A percentile compares a stretch with the other conserved stretches of the same genome.
Conservation (phyloP, 2,329 filamentous ascomycete species). For the Knufia fluminis region DNA sequence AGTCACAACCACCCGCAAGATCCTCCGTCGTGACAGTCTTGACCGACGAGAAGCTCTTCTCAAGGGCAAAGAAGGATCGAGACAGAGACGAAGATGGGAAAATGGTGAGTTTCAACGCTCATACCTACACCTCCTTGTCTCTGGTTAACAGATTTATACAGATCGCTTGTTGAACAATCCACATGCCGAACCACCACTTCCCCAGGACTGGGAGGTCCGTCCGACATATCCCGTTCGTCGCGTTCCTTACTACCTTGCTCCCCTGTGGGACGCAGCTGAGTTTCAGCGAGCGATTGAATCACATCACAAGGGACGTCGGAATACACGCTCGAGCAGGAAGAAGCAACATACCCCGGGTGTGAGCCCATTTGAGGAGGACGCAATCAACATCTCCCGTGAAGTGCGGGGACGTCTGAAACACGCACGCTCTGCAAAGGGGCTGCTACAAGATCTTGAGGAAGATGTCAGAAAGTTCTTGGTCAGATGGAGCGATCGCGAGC, state of each 20-base stretch:
- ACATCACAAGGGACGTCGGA: constrained; percentile 28
- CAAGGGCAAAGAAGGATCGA: constrained; percentile 83
- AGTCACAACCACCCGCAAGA: constrained; percentile 31
- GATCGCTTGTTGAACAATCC: constrained; percentile 82
- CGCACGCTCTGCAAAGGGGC: constrained; percentile 63
- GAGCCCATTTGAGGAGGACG: constrained; percentile 27
- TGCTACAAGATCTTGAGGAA: constrained; percentile 76
- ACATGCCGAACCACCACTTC: constrained; percentile 70
- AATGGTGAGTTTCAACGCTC: constrained; percentile 55
- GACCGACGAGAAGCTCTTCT: constrained; percentile 65
- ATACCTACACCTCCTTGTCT: neutral
- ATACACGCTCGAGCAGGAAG: constrained; percentile 32
- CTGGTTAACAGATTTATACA: constrained; percentile 29
- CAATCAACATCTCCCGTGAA: constrained; percentile 60
- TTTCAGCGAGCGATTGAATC: constrained; percentile 37
- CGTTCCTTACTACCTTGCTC: constrained; percentile 82
- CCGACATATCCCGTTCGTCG: constrained; percentile 66
- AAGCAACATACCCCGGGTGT: constrained; percentile 24
- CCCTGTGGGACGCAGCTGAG: constrained; percentile 61
- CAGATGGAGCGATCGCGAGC: constrained; percentile 48
- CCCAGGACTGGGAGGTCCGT: constrained; percentile 71
- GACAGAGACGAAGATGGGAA: constrained; percentile 84
- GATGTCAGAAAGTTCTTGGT: constrained; percentile 69
- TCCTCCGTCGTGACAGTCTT: constrained; percentile 51
- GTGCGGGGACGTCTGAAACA: constrained; percentile 73